Percentiles rank a stretch among this genome's conserved stretches.
Conservation (phyloP, 805 yeast species). For the Saccharomycopsis babjevae region DNA sequence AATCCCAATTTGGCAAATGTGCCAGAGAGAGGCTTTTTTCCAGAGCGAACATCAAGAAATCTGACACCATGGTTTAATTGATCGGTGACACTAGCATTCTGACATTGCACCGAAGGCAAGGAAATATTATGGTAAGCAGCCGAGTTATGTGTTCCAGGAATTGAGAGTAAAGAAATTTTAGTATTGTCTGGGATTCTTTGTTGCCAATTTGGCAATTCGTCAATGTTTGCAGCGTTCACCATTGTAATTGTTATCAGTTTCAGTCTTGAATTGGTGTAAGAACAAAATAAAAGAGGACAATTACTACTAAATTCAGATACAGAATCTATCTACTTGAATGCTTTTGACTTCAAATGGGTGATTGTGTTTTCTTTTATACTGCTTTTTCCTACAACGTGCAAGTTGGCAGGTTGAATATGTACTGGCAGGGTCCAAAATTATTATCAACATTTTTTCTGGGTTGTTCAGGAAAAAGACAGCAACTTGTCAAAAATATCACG, state of each 20-base stretch:
- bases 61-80: constrained; percentile 70
- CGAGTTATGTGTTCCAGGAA: constrained; percentile 83
- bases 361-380: too few species aligned
- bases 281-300: too few species aligned
- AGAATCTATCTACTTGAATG: too few species aligned
- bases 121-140: constrained; percentile 59
- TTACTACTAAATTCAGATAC: too few species aligned
- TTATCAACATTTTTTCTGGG: too few species aligned
- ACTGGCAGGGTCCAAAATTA: too few species aligned
- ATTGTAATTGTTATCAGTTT: background rate
- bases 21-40: constrained; percentile 41
- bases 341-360: too few species aligned
- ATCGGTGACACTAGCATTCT: constrained; percentile 45
- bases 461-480: too few species aligned
- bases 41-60: constrained; percentile 58
- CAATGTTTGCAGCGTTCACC: constrained; percentile 7
- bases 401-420: too few species aligned
- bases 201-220: constrained; percentile 37
- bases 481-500: too few species aligned
- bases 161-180: constrained; percentile 41
- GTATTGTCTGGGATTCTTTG: constrained; percentile 41
- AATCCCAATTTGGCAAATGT: background rate
- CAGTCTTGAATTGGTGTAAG: too few species aligned
- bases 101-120: constrained; percentile 70
- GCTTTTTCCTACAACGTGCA: too few species aligned